Conservation (phyloP, 2,329 filamentous ascomycete genomes). For the Exophiala dermatitidis region DNA sequence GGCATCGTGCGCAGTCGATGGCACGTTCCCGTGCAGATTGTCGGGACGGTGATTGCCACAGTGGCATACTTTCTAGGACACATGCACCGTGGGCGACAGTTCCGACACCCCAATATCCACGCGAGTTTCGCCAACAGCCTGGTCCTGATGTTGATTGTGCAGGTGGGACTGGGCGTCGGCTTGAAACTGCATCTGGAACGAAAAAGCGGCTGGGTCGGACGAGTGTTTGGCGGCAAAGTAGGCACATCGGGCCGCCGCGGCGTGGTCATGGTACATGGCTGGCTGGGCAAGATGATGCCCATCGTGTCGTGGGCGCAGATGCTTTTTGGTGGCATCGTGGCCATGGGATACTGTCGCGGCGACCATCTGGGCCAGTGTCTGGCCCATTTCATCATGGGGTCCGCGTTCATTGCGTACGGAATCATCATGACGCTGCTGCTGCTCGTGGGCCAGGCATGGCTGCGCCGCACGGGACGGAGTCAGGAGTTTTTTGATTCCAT, state of each 20-base stretch:
- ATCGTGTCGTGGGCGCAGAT: conserved; percentile 87
- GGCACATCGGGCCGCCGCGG: conserved; percentile 47
- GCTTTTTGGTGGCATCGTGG: conserved; percentile 88
- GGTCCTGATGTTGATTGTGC: conserved; percentile 69
- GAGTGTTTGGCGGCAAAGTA: conserved; percentile 43
- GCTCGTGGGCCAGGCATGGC: conserved; percentile 80
- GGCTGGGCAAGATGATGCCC: conserved; percentile 82
- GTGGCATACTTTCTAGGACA: conserved; percentile 89
- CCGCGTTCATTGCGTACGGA: conserved; percentile 90
- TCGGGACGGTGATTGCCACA: conserved; percentile 67
- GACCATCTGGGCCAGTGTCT: conserved; percentile 89
- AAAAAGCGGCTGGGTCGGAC: conserved; percentile 61
- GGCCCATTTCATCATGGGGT: conserved; percentile 98
- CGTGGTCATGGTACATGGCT: conserved; percentile 65
- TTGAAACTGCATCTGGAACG: conserved; percentile 82
- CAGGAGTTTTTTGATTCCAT: conserved; percentile 96
- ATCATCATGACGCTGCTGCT: conserved; percentile 79
- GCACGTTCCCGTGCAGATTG: conserved; percentile 83
- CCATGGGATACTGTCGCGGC: conserved; percentile 83
- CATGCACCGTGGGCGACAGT: conserved; percentile 80
- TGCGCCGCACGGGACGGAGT: conserved; percentile 71
- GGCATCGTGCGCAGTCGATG: conserved; percentile 84
- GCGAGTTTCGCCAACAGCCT: conserved; percentile 70
- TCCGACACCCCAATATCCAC: conserved; percentile 68
- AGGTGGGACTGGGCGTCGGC: conserved; percentile 77